Conservation (phyloP, 495 filamentous ascomycete species). For the Viridothelium virens region DNA sequence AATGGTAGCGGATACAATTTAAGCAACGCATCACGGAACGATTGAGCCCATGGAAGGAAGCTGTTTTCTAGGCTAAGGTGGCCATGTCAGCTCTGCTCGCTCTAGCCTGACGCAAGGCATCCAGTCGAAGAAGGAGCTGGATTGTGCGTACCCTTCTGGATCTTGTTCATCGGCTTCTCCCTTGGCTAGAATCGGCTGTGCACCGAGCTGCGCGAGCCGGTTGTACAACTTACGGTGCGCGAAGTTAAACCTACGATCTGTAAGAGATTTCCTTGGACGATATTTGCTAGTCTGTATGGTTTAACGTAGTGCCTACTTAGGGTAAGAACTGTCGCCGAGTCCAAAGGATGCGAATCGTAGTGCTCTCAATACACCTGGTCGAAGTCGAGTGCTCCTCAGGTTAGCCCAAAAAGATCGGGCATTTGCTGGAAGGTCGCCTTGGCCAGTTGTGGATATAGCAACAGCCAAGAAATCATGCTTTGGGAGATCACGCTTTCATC, state of each 20-base stretch:
- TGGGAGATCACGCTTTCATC: conserved; percentile 30
- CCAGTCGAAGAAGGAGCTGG: conserved; percentile 13
- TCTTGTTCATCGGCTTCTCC: conserved; percentile 91
- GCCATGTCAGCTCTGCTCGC: background rate
- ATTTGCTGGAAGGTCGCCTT: conserved; percentile 86
- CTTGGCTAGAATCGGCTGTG: conserved; percentile 61
- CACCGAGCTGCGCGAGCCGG: conserved; percentile 77
- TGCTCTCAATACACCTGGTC: conserved; percentile 54
- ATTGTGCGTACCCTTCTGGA: conserved; percentile 62
- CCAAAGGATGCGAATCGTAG: conserved; percentile 80
- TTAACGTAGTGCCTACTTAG: conserved; percentile 49
- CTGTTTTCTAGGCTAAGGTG: conserved; percentile 62
- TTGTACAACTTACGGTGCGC: conserved; percentile 81
- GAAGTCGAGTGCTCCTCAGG: conserved; percentile 69
- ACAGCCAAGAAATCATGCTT: conserved; percentile 62
- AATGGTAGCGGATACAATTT: conserved; percentile 59
- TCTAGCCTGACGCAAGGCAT: conserved; percentile 5
- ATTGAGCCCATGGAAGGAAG: conserved; percentile 69
- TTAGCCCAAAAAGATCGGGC: conserved; percentile 74
- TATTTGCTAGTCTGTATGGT: conserved; percentile 19
- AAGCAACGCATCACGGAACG: conserved; percentile 57
- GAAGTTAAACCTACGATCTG: conserved; percentile 70
- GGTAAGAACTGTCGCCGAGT: conserved; percentile 88
- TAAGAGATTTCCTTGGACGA: background rate
- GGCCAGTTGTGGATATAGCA: conserved; percentile 83